phyloP scores from a whole-genome alignment of 495 filamentous ascomycete species.

The Aspergillus indologenus region DNA sequence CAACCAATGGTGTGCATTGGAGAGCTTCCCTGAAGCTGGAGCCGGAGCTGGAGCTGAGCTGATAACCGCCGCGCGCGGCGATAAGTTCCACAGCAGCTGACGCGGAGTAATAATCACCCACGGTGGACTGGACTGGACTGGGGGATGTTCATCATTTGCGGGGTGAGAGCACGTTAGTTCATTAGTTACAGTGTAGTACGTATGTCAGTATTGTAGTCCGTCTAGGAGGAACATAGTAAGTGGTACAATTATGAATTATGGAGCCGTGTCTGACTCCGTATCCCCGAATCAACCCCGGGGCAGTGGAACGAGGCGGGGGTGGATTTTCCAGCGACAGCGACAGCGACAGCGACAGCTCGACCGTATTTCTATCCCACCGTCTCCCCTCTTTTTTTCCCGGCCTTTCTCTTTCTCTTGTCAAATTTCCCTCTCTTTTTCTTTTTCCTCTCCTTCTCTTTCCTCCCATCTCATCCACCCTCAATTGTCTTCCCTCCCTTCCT shows the following conservation, averaged over 20 bases:
- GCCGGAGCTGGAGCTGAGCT: too few species aligned
- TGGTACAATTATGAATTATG: too few species aligned
- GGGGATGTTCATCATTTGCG: neutral
- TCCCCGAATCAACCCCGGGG: constrained; percentile 1
- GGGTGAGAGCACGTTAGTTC: too few species aligned
- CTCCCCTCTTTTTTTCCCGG: constrained; percentile 11
- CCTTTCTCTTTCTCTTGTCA: constrained; percentile 12
- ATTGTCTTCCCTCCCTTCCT: constrained; percentile 2
- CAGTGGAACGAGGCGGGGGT: constrained; percentile 11
- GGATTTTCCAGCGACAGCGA: too few species aligned
- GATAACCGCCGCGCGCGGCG: too few species aligned
- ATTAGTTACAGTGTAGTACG: neutral
- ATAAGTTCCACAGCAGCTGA: neutral
- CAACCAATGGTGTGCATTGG: too few species aligned
- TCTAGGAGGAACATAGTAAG: too few species aligned
- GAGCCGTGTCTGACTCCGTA: neutral
- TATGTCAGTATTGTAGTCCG: too few species aligned
- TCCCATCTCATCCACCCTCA: constrained; percentile 3
- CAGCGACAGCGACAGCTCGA: neutral
- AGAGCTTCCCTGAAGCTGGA: too few species aligned
- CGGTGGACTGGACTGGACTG: too few species aligned
- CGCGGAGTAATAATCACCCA: neutral
- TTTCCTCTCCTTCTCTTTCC: constrained; percentile 6
- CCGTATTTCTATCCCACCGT: constrained; percentile 26
- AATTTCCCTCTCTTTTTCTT: constrained; percentile 10